Conservation (phyloP, 108 stramenopile species). For the Pseudonitzschia multistriata region DNA sequence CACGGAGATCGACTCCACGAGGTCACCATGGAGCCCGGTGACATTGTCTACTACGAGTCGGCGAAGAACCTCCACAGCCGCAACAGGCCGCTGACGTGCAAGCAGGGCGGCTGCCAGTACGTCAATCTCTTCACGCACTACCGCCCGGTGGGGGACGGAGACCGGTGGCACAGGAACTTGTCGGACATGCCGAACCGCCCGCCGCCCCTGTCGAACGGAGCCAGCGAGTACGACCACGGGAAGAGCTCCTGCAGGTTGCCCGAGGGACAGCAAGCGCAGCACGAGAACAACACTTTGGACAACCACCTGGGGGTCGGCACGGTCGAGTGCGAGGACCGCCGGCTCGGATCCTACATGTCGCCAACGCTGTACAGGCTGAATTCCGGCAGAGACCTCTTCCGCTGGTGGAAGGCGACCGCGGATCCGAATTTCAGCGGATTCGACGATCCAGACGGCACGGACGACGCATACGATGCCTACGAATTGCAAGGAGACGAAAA, state of each 20-base stretch:
- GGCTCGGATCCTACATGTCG: constrained; percentile 52
- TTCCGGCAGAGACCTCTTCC: constrained; percentile 56
- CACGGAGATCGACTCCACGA: constrained; percentile 65
- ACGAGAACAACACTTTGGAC: not conserved
- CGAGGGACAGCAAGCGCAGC: not conserved
- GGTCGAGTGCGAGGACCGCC: constrained; percentile 68
- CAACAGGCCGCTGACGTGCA: constrained; percentile 61
- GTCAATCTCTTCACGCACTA: constrained; percentile 92
- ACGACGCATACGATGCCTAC: not conserved
- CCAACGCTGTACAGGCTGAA: constrained; percentile 54
- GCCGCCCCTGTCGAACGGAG: constrained; percentile 47
- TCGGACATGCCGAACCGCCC: constrained; percentile 51
- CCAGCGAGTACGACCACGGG: constrained; percentile 14
- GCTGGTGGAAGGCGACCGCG: constrained; percentile 59
- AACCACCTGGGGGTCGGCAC: constrained; percentile 46
- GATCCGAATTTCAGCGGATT: constrained; percentile 1
- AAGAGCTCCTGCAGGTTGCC: not conserved
- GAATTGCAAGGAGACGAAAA: not conserved
- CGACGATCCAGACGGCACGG: not conserved
- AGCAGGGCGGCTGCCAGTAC: constrained; percentile 48
- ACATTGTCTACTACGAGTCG: constrained; percentile 87
- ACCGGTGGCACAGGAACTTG: constrained; percentile 44
- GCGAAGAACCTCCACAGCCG: constrained; percentile 87
- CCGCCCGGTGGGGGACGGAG: constrained; percentile 59
- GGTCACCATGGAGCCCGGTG: constrained; percentile 78